Evolutionary conservation across 352 stramenopile species (phyloP), one percentile per base, ranked within the genome.

Genomic region (Pythium oligandrum): DNA sequence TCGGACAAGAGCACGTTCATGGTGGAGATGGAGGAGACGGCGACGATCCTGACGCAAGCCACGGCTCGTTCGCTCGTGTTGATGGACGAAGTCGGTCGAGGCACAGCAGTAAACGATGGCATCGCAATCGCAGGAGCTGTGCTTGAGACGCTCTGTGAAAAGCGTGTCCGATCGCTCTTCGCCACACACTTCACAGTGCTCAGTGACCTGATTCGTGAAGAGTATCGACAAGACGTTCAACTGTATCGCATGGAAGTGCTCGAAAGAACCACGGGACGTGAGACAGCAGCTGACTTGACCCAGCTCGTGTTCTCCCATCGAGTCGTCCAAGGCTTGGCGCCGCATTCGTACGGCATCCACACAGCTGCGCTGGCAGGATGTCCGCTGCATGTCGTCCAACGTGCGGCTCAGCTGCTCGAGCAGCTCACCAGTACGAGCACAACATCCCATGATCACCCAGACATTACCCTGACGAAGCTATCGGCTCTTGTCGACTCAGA

Each of bases 1-100:
- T 75, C 75, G 1, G 83, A 91, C 57, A 79, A 75, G 40, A 94
- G 83, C 44, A 96, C 86, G 2, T 95, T 96, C 49, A 76, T 95
- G 68, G 74, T 93, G 6, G 86, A 96, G 59, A 95, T 96, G 85
- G 63, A 90, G 59, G 86, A 96, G 62, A 92, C 83, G 0, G 70
- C 83, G 30, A 85, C 77, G 38, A 84, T 95, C 46, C 53, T 95
- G 5, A 78, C 63, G 6, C 75, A 89, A 31, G 83, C 86, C 4
- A 94, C 83, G 9, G 56, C 62, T n/a, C 70, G 71, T 0, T 89
- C 75, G n/a, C 62, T 96, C 4, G 83, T 96, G n/a, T 51, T 96
- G 30, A 89, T 96, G 72, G 86, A 96, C 44, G 86, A 96, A 70
- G 74, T 96, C 2, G 86, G 86, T 2, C 74, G 86, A 3, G 86